These are phyloP conservation scores for Ogataea zsoltii DNA, from an alignment of 805 yeast species.

Conservation along the genomic window DNA sequence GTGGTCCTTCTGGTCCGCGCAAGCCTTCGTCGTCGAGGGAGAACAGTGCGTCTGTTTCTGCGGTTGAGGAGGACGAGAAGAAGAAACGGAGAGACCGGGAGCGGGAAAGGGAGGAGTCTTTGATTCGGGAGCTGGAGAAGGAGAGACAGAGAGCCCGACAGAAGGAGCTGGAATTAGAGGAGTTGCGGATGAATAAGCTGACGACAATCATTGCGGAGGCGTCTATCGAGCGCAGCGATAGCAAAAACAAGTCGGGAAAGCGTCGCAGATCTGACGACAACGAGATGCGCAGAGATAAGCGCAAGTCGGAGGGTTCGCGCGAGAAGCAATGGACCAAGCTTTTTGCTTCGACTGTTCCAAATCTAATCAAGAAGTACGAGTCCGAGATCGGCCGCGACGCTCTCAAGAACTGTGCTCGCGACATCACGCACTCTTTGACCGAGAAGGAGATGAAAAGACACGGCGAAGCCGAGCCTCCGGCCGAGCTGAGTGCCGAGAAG, in stretches of 20 bases:
- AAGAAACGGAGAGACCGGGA: constrained; percentile 30
- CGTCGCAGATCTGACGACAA: constrained; percentile 4
- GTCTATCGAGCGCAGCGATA: constrained; percentile 28
- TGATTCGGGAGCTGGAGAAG: constrained; percentile 32
- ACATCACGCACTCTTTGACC: constrained; percentile 65
- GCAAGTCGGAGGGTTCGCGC: constrained; percentile 27
- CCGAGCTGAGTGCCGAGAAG: constrained; percentile 62
- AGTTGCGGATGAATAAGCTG: constrained; percentile 25
- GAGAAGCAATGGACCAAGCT: constrained; percentile 41
- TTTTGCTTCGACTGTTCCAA: constrained; percentile 80
- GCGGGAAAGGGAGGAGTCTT: constrained; percentile 32
- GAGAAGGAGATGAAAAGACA: constrained; percentile 64
- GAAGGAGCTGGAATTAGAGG: constrained; percentile 28
- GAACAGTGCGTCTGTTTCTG: constrained; percentile 1
- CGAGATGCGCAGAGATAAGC: constrained; percentile 18
- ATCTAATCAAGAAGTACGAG: constrained; percentile 67
- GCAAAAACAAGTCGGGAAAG: constrained; percentile 11
- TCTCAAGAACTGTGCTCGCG: constrained; percentile 76
- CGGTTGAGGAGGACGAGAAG: constrained; percentile 24
- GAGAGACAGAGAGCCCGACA: constrained; percentile 36
- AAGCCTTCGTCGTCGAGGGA: not conserved
- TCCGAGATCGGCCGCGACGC: constrained; percentile 68
- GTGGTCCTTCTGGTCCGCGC: constrained; percentile 16
- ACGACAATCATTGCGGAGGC: constrained; percentile 33
- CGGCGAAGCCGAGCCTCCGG: constrained; percentile 45